phyloP scores from a whole-genome alignment of 495 filamentous ascomycete genomes.

The Parachaetomium inaequale region DNA sequence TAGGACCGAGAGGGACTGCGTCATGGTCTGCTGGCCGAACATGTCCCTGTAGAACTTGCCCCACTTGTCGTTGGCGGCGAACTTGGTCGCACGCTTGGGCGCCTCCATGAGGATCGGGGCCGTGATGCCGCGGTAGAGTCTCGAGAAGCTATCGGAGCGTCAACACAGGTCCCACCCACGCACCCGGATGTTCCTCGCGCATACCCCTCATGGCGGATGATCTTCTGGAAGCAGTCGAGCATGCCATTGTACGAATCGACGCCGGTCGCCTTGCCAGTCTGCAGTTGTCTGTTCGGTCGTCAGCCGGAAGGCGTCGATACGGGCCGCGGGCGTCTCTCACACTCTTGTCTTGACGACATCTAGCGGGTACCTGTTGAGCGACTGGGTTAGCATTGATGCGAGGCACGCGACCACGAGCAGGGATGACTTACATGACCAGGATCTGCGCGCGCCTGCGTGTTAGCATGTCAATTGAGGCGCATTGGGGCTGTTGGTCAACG shows the following conservation, averaged over 20 bases:
- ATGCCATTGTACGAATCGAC: constrained; percentile 89
- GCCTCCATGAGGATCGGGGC: constrained; percentile 98
- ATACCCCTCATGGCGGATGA: constrained; percentile 90
- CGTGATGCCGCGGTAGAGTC: constrained; percentile 91
- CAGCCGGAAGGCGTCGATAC: constrained; percentile 24
- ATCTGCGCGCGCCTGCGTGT: constrained; percentile 55
- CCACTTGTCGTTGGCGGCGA: constrained; percentile 98
- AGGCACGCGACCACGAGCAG: constrained; percentile 21
- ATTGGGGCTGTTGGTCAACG: constrained; percentile 9
- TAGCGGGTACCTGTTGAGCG: constrained; percentile 77
- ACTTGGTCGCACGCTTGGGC: constrained; percentile 96
- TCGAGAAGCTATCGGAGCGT: constrained; percentile 59
- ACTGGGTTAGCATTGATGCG: constrained; percentile 22
- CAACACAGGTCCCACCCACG: not conserved
- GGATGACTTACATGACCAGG: constrained; percentile 67
- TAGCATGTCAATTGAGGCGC: constrained; percentile 26
- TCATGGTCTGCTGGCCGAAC: constrained; percentile 84
- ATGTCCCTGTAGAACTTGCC: constrained; percentile 80
- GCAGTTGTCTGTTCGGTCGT: constrained; percentile 67
- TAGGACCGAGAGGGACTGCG: constrained; percentile 78
- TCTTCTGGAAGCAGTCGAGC: constrained; percentile 96
- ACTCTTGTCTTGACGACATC: constrained; percentile 98
- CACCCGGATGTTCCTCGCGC: constrained; percentile 14
- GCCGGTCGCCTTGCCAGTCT: constrained; percentile 65
- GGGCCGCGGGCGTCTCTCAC: constrained; percentile 49